phyloP scores from a whole-genome alignment of 495 filamentous ascomycete species.

The Darksidea phi region DNA sequence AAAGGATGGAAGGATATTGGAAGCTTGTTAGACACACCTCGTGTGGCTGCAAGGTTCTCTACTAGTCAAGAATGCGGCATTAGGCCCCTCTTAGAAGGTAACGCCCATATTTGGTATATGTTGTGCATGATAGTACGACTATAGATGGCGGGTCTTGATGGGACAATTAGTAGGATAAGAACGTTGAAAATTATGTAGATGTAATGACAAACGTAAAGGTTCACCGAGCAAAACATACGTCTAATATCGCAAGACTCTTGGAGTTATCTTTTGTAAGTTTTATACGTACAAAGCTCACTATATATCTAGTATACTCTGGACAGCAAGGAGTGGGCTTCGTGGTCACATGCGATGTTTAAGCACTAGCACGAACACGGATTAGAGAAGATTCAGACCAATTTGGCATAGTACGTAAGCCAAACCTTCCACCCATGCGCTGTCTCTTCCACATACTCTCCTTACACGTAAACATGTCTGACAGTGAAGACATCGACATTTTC shows the following conservation, averaged over 20 bases:
- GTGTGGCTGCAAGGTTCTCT: not conserved
- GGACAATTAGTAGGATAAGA: too few relatives aligned
- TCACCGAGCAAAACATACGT: too few relatives aligned
- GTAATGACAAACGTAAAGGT: not conserved
- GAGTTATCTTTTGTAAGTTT: too few relatives aligned
- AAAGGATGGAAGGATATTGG: not conserved
- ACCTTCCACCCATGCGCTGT: too few relatives aligned
- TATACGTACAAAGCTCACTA: too few relatives aligned
- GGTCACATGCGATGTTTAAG: too few relatives aligned
- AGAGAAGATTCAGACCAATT: too few relatives aligned
- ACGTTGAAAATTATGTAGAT: not conserved
- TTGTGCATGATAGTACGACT: slow-evolving; percentile 8
- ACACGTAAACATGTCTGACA: slow-evolving; percentile 17
- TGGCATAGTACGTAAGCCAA: too few relatives aligned
- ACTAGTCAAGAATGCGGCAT: not conserved
- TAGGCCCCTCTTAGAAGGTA: not conserved
- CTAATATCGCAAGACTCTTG: too few relatives aligned
- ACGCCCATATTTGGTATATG: slow-evolving; percentile 14
- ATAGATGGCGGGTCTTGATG: not conserved
- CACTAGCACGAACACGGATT: too few relatives aligned
- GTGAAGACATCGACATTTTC: slow-evolving; percentile 21
- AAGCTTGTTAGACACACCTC: not conserved
- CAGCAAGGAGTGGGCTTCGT: too few relatives aligned
- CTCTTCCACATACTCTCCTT: not conserved
- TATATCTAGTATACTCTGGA: too few relatives aligned